Base-by-base conservation (phyloP, 371 early-diverging fungal genomes). In the Haplosporangium sp. region DNA sequence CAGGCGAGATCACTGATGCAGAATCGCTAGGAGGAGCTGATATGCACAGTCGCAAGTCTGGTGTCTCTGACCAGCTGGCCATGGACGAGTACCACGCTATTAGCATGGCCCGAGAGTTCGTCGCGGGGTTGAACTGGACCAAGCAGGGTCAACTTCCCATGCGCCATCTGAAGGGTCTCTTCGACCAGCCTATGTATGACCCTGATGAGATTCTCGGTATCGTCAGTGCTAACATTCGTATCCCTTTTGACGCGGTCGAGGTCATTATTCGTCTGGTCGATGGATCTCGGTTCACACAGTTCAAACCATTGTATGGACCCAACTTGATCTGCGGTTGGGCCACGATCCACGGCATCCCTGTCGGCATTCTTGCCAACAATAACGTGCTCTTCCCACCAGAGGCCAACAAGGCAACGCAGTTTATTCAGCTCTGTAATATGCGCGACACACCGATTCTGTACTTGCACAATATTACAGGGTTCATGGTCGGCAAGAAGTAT, bases 401-500 rank as follows among this genome's bases (percentile, higher is more conserved):
- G 68, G 85, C 91, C 23, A 91, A 91, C 81, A 93, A 93, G 66
- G 92, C 93, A 10, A 89, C 91, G 0, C 93, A 93, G 68, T 93
- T 93, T 55, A 91, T 93, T 64, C 90, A 91, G 66, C 83, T 93
- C 36, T 92, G 93, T 69, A 92, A 93, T 56, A 84, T 86, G 82
- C 87, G 87, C 86, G 85, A 88, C 55, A 86, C 87, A 0, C 92
- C 93, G 9, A 72, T 93, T 36, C 54, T 93, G 11, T 93, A 87
- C 59, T 71, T 93, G 51, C 90, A 91, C 60, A 93, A 93, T 53
- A 93, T 92, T 54, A 93, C 93, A 1, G 93, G 93, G 6, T 93
- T 93, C 60, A 92, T 93, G 92, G 92, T 93, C n/a, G 93, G 93
- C 47, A 87, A 87, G 59, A 82, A 83, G 59, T 91, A 89, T 53